phyloP scores from a whole-genome alignment of 306 rosid genomes.

The Phaseolus lunatus region DNA sequence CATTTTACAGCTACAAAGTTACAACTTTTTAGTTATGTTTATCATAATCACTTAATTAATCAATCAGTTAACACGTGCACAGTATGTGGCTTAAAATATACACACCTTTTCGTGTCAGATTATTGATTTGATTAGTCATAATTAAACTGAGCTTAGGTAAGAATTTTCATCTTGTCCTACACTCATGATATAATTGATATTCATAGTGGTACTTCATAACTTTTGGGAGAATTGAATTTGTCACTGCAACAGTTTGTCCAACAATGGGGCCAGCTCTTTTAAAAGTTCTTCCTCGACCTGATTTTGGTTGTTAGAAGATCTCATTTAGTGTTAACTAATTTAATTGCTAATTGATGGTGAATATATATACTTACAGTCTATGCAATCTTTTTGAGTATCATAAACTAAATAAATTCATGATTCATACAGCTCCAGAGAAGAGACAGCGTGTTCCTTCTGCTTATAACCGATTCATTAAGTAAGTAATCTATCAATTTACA shows the following conservation, averaged over 20 bases:
- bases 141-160: slow-evolving; percentile 1
- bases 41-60: not conserved
- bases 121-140: not conserved
- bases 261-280: slow-evolving; percentile 30
- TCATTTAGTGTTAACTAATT: slow-evolving; percentile 4
- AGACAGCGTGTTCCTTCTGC: slow-evolving; percentile 99
- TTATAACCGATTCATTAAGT: slow-evolving; percentile 93
- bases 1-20: slow-evolving; percentile 18
- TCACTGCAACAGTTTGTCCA: slow-evolving; percentile 9
- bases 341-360: slow-evolving; percentile 18
- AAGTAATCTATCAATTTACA: slow-evolving; percentile 46
- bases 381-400: not conserved
- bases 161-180: slow-evolving; percentile 13
- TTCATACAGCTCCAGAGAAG: slow-evolving; percentile 90
- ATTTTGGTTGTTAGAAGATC: slow-evolving; percentile 22
- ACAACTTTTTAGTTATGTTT: not conserved
- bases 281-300: slow-evolving; percentile 7
- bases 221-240: slow-evolving; percentile 14
- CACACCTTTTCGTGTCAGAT: not conserved
- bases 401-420: slow-evolving; percentile 30
- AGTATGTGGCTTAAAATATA: not conserved
- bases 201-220: slow-evolving; percentile 27
- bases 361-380: not conserved
- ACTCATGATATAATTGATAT: slow-evolving; percentile 30
- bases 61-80: not conserved